A percentile compares a stretch with the other conserved stretches of the same genome.
Conservation (phyloP, 345 rosid genomes). For the Brassica napus region Da-Ae NC_063437.1:14495501-14496000, state of each 20-base stretch:
- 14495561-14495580: slow-evolving; percentile 53
- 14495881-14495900: slow-evolving; percentile 49
- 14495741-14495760: slow-evolving; percentile 68
- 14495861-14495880: slow-evolving; percentile 74
- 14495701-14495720: slow-evolving; percentile 86
- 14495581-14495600: not conserved
- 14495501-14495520: slow-evolving; percentile 68
- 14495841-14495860: slow-evolving; percentile 77
- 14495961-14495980: slow-evolving; percentile 13
- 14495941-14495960: not conserved
- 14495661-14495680: slow-evolving; percentile 77
- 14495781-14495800: slow-evolving; percentile 86
- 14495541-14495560: slow-evolving; percentile 55
- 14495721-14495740: slow-evolving; percentile 71
- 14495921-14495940: slow-evolving; percentile 2
- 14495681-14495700: slow-evolving; percentile 82
- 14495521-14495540: slow-evolving; percentile 64
- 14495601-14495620: not conserved
- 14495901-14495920: slow-evolving; percentile 26
- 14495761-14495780: slow-evolving; percentile 78
- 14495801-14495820: slow-evolving; percentile 71
- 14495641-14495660: slow-evolving; percentile 65
- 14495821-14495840: slow-evolving; percentile 68
- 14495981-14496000: not conserved
- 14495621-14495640: too few species aligned